These are phyloP conservation scores for Lactarius evosmus DNA, from an alignment of 768 basidiomycete species.

Conservation along the genomic window DNA sequence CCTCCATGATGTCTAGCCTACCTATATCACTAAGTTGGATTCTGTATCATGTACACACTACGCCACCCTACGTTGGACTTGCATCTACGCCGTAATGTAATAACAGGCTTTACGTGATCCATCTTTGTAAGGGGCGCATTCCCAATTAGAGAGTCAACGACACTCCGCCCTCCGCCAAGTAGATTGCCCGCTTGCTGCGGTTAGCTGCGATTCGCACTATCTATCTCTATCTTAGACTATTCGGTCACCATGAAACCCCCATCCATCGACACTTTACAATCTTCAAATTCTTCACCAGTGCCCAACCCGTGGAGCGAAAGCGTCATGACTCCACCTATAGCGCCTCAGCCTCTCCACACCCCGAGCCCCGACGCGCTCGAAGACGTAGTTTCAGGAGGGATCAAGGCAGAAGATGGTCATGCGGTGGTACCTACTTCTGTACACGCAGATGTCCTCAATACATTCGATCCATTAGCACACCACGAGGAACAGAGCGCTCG, in stretches of 20 bases:
- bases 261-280: slow-evolving; percentile 8
- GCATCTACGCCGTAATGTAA: slow-evolving; percentile 9
- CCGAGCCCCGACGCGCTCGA: slow-evolving; percentile 7
- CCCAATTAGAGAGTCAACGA: too few relatives aligned
- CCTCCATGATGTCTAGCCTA: background rate
- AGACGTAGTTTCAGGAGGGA: slow-evolving; percentile 6
- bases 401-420: background rate
- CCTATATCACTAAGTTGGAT: slow-evolving; percentile 5
- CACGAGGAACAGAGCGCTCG: slow-evolving; percentile 56
- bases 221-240: background rate
- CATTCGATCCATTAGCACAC: slow-evolving; percentile 67
- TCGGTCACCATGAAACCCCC: background rate
- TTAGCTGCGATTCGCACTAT: background rate
- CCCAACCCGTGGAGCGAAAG: slow-evolving; percentile 24
- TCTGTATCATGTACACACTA: background rate
- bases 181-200: background rate
- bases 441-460: slow-evolving; percentile 42
- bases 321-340: slow-evolving; percentile 6
- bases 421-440: background rate
- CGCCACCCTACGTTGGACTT: background rate
- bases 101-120: slow-evolving; percentile 13
- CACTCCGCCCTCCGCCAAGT: too few relatives aligned
- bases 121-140: too few relatives aligned
- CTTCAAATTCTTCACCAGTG: background rate
- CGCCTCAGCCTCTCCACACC: slow-evolving; percentile 4